Percentiles rank a stretch among this genome's conserved stretches.
Evolutionary conservation across 2,329 filamentous ascomycete species (phyloP).

Genomic region (Penicillium hesseltinei): DNA sequence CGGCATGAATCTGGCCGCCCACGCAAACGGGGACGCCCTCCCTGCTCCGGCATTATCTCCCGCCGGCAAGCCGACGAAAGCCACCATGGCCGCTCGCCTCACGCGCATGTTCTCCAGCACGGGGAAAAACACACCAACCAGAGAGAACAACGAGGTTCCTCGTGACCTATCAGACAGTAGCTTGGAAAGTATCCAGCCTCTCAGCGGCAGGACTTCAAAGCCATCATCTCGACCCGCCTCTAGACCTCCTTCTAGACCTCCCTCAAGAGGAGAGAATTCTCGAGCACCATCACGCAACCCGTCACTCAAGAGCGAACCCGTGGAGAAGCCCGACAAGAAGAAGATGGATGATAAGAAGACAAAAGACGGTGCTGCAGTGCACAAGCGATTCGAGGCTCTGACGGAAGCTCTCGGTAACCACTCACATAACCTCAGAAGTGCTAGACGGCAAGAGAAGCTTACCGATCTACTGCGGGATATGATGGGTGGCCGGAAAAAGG

Average conservation of each 20-base stretch:
- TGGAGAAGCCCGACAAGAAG: conserved; percentile 30
- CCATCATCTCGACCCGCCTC: conserved; percentile 27
- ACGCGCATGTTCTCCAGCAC: conserved; percentile 48
- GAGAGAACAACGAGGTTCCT: conserved; percentile 30
- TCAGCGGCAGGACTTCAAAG: conserved; percentile 32
- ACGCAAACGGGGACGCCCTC: conserved; percentile 35
- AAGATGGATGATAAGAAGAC: conserved; percentile 33
- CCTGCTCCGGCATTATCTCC: conserved; percentile 27
- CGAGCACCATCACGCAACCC: conserved; percentile 36
- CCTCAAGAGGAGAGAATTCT: conserved; percentile 25
- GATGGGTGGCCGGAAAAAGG: conserved; percentile 74
- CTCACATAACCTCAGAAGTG: conserved; percentile 83
- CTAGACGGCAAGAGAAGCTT: conserved; percentile 90
- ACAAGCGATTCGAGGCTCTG: conserved; percentile 57
- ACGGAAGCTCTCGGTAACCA: conserved; percentile 64
- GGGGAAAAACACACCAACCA: conserved; percentile 34
- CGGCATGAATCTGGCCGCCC: conserved; percentile 43
- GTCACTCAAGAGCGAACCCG: conserved; percentile 33
- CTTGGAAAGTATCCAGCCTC: conserved; percentile 35
- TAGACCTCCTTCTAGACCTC: conserved; percentile 32
- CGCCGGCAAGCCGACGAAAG: conserved; percentile 35
- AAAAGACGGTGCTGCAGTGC: conserved; percentile 32
- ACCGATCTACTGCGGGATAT: conserved; percentile 86
- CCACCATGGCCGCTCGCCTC: conserved; percentile 46
- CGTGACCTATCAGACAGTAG: conserved; percentile 41